phyloP scores from a whole-genome alignment of 202 grass and related monocot genomes.

The Carex arenaria region DNA sequence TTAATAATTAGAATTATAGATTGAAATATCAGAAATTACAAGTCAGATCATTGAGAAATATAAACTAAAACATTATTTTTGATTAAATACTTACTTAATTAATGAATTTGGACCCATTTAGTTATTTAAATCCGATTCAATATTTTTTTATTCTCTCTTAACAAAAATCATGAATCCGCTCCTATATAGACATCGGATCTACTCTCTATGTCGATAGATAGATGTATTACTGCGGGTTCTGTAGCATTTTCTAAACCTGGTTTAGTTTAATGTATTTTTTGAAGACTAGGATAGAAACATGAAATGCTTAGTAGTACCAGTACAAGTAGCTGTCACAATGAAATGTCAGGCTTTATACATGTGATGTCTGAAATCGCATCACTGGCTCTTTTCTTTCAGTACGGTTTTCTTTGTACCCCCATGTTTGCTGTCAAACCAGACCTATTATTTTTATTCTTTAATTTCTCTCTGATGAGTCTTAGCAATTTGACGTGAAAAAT shows the following conservation, averaged over 20 bases:
- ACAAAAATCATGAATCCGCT: no score
- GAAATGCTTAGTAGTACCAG: not conserved
- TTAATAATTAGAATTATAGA: no score
- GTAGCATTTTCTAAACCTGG: not conserved
- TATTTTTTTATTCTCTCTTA: no score
- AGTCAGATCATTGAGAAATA: no score
- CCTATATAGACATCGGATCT: no score
- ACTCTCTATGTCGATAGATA: no score
- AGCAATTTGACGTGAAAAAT: not conserved
- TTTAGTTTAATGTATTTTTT: not conserved
- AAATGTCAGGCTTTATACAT: slow-evolving; percentile 21
- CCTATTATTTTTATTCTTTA: not conserved
- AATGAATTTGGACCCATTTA: no score
- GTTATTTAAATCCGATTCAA: no score
- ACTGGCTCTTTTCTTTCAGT: not conserved
- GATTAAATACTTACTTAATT: no score
- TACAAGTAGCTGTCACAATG: slow-evolving; percentile 3
- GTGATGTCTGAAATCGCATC: slow-evolving; percentile 15
- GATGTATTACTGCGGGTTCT: not conserved
- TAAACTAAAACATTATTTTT: no score
- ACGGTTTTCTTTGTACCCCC: not conserved
- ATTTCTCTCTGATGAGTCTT: not conserved
- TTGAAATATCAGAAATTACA: no score
- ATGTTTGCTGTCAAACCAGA: no score
- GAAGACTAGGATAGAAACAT: not conserved